Evolutionary conservation across 2,329 filamentous ascomycete genomes (phyloP).

Genomic region (Colletotrichum graminicola): DNA sequence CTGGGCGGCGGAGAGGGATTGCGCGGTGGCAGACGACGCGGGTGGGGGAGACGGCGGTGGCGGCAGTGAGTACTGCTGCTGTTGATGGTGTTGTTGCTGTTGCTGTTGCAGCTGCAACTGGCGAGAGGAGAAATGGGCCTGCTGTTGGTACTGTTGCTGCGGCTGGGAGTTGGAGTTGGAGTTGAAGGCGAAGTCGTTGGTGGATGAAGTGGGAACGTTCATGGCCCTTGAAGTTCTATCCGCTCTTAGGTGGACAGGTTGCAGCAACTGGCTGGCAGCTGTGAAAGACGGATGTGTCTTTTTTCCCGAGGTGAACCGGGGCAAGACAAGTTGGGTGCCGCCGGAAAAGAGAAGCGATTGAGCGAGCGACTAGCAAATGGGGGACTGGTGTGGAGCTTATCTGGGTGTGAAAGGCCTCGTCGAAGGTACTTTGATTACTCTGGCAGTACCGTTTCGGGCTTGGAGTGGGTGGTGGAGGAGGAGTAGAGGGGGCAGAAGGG

Average conservation of each 20-base stretch:
- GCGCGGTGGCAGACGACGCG: constrained; percentile 34
- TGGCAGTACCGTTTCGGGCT: constrained; percentile 37
- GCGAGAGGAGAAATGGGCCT: constrained; percentile 38
- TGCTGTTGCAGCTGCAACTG: constrained; percentile 43
- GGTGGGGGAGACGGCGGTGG: constrained; percentile 41
- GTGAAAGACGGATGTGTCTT: constrained; percentile 23
- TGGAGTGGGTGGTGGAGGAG: constrained; percentile 36
- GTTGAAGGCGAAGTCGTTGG: constrained; percentile 47
- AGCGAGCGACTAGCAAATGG: constrained; percentile 6
- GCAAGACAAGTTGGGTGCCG: neutral
- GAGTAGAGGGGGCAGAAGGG: constrained; percentile 34
- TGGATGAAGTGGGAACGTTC: constrained; percentile 51
- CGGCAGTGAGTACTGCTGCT: constrained; percentile 40
- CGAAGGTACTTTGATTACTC: constrained; percentile 34
- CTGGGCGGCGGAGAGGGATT: constrained; percentile 42
- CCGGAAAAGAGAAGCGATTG: constrained; percentile 4
- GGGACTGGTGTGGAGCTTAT: constrained; percentile 40
- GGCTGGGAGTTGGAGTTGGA: constrained; percentile 42
- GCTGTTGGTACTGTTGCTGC: constrained; percentile 39
- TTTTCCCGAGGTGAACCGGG: constrained; percentile 27
- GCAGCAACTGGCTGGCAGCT: constrained; percentile 41
- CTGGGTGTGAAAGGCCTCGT: constrained; percentile 34
- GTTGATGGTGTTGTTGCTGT: constrained; percentile 44
- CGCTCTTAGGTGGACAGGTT: constrained; percentile 12
- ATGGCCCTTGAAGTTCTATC: constrained; percentile 43